phyloP scores from a whole-genome alignment of 139 green algal genomes.

The Tetradesmus obliquus region DNA sequence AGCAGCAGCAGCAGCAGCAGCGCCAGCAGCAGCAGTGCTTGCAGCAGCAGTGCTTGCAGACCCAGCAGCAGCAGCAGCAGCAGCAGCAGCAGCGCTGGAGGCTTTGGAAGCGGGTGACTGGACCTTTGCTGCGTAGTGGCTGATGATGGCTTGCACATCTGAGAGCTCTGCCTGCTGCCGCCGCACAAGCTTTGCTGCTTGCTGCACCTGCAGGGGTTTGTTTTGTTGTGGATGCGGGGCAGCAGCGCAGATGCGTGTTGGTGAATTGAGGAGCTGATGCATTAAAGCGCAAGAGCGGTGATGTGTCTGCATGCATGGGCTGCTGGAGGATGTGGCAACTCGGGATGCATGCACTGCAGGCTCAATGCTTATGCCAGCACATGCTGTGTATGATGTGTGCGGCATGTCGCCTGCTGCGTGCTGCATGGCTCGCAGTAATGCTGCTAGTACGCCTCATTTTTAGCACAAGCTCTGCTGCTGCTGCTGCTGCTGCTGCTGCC shows the following conservation, averaged over 20 bases:
- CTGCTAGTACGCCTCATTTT: too few relatives aligned
- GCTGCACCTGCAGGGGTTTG: constrained; percentile 22
- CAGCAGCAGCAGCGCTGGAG: neutral
- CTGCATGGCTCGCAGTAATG: too few relatives aligned
- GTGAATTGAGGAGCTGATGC: neutral
- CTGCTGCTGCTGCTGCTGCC: too few relatives aligned
- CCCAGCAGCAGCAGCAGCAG: neutral
- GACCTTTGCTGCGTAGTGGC: neutral
- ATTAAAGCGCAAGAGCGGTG: neutral
- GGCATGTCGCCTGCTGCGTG: too few relatives aligned
- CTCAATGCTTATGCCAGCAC: too few relatives aligned
- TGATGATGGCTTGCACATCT: constrained; percentile 25
- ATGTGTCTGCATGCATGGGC: too few relatives aligned
- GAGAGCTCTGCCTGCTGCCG: constrained; percentile 23
- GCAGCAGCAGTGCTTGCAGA: neutral
- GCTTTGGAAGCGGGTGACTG: neutral
- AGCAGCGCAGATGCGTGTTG: neutral
- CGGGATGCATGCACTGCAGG: too few relatives aligned
- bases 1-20: constrained; percentile 5
- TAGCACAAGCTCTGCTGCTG: too few relatives aligned
- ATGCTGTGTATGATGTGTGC: too few relatives aligned
- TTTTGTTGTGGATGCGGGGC: neutral
- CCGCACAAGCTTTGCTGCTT: neutral
- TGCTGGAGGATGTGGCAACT: too few relatives aligned
- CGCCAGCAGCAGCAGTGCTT: neutral